These are phyloP conservation scores for Sugiyamaella grinbergsii DNA, from an alignment of 1,139 yeast genomes.

Conservation along the genomic window DNA sequence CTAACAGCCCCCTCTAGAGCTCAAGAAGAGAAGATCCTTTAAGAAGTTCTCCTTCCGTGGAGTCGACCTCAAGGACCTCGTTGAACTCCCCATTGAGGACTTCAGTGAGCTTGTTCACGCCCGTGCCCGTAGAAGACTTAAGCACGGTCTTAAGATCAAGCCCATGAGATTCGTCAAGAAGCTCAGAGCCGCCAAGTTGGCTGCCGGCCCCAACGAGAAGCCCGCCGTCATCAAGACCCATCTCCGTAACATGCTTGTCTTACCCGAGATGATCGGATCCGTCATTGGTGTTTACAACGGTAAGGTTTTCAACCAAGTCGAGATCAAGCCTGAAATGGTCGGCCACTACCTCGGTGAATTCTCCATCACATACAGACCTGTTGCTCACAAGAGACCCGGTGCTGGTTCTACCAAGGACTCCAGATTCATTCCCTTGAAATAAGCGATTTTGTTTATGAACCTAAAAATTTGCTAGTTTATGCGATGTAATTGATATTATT, in stretches of 20 bases:
- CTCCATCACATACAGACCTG: constrained; percentile 99
- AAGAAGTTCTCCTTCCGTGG: constrained; percentile 99
- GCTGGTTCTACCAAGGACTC: constrained; percentile 75
- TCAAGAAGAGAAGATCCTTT: constrained; percentile 68
- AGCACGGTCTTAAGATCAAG: constrained; percentile 95
- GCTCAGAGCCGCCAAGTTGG: constrained; percentile 96
- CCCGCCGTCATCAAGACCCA: constrained; percentile 99
- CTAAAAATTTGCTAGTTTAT: constrained; percentile 14
- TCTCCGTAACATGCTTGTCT: constrained; percentile 97
- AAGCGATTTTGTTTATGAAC: constrained; percentile 25
- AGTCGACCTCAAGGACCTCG: constrained; percentile 92
- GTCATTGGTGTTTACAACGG: constrained; percentile 99
- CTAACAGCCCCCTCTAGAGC: constrained; percentile 16
- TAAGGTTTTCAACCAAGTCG: constrained; percentile 99
- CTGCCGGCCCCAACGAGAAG: constrained; percentile 91
- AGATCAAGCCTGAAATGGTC: constrained; percentile 98
- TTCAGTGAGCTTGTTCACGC: constrained; percentile 96
- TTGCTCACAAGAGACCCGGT: constrained; percentile 99
- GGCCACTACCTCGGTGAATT: constrained; percentile 99
- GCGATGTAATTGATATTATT: constrained; percentile 14
- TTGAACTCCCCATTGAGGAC: constrained; percentile 95
- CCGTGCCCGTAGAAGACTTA: constrained; percentile 99
- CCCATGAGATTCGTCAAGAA: constrained; percentile 97
- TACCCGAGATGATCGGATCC: constrained; percentile 99
- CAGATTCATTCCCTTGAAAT: constrained; percentile 47